phyloP scores from a whole-genome alignment of 371 early-diverging fungal species.

The Funneliformis caledonium region DNA sequence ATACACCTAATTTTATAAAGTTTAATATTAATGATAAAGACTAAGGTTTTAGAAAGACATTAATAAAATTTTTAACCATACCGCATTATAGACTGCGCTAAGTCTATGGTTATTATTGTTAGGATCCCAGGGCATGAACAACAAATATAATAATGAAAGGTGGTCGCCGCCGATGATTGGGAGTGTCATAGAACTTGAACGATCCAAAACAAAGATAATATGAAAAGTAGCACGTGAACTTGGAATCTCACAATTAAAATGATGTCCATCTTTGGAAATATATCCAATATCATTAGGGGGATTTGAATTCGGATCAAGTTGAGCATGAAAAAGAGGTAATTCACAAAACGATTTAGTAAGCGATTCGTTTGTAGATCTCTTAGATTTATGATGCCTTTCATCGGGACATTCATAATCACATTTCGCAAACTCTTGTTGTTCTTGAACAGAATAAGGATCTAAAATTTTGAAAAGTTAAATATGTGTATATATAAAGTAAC shows the following conservation, averaged over 20 bases:
- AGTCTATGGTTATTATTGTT: not conserved
- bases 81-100: constrained; percentile 6
- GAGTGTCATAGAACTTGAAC: no score
- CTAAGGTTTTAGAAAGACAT: not conserved
- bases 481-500: not conserved
- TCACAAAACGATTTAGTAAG: constrained; percentile 28
- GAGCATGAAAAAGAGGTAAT: constrained; percentile 41
- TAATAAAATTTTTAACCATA: not conserved
- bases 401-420: constrained; percentile 42
- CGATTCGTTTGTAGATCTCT: not conserved
- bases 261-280: constrained; percentile 37
- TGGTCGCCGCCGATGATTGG: no score
- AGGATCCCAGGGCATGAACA: not conserved
- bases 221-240: not conserved
- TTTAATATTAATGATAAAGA: not conserved
- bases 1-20: not conserved
- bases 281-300: constrained; percentile 39
- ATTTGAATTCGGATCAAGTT: not conserved
- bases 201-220: constrained; percentile 17
- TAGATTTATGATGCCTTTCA: constrained; percentile 38
- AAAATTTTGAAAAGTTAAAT: not conserved
- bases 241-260: not conserved
- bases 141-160: no score
- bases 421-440: constrained; percentile 38
- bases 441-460: constrained; percentile 38